Percentiles rank a stretch among this genome's conserved stretches.
These are phyloP conservation scores for Yamagishiella unicocca DNA, from an alignment of 139 green algal genomes.

Conservation along the genomic window DNA sequence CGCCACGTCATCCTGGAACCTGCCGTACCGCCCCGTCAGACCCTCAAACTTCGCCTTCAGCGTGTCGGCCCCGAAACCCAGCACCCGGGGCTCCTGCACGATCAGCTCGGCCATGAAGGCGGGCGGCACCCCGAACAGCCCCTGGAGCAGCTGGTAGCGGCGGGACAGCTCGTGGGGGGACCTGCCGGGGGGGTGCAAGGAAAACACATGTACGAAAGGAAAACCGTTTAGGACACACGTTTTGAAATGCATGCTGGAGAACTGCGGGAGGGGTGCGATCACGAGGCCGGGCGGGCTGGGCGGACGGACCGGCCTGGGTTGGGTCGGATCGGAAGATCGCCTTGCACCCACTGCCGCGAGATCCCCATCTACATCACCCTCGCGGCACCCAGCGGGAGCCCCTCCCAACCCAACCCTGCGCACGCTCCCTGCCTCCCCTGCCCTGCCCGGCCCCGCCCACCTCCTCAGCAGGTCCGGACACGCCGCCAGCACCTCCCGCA, in stretches of 20 bases:
- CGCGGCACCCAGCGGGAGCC: not conserved
- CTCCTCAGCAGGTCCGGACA: conserved; percentile 57
- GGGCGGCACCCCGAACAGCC: conserved; percentile 52
- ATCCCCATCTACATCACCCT: no score
- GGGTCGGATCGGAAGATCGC: no score
- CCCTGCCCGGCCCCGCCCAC: no score
- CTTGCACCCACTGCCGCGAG: no score
- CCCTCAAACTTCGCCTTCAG: conserved; percentile 51
- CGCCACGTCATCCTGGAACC: conserved; percentile 56
- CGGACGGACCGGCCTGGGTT: no score
- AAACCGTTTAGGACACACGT: no score
- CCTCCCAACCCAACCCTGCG: not conserved
- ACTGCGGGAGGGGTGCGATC: no score
- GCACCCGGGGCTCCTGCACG: conserved; percentile 45
- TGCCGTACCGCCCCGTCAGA: conserved; percentile 31
- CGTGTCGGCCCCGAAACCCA: conserved; percentile 39
- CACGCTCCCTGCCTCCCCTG: no score
- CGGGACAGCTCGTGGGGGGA: not conserved
- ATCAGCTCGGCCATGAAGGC: conserved; percentile 59
- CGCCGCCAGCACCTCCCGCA: conserved; percentile 33
- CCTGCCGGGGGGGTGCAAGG: not conserved
- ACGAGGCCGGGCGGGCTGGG: no score
- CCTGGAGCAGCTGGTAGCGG: conserved; percentile 34
- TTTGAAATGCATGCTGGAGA: no score
- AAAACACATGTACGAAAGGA: no score